Conservation (phyloP, 1,284 basidiomycete species). For the Irpex sp. region DNA sequence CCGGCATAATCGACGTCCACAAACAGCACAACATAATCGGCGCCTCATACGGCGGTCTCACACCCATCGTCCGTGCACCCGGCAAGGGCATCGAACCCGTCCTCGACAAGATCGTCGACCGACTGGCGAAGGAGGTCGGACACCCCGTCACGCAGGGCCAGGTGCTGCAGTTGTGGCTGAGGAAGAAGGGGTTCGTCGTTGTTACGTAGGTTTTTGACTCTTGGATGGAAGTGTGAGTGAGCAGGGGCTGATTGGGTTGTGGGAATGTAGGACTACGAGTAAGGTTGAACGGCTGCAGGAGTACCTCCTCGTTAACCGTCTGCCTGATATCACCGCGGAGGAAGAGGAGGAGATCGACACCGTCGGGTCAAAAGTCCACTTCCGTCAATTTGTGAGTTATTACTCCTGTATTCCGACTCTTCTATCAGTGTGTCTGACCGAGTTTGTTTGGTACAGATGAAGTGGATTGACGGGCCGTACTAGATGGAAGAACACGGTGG, state of each 20-base stretch:
- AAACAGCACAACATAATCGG: conserved; percentile 62
- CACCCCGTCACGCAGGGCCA: conserved; percentile 29
- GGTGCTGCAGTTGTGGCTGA: conserved; percentile 35
- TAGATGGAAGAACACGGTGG: too few species aligned
- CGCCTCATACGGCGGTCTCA: conserved; percentile 65
- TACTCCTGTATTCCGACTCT: too few species aligned
- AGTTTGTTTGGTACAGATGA: neutral
- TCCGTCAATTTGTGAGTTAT: conserved; percentile 48
- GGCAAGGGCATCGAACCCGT: conserved; percentile 52
- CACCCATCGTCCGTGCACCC: conserved; percentile 54
- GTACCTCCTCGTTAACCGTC: conserved; percentile 51
- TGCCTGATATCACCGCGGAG: conserved; percentile 55
- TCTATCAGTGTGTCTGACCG: neutral
- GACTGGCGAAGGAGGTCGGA: conserved; percentile 23
- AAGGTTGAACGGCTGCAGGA: conserved; percentile 68
- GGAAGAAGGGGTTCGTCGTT: conserved; percentile 26
- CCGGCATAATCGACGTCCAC: conserved; percentile 52
- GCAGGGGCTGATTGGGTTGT: neutral
- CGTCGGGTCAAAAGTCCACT: conserved; percentile 59
- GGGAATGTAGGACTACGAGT: conserved; percentile 54
- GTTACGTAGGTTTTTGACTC: conserved; percentile 57
- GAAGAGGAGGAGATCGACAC: conserved; percentile 64
- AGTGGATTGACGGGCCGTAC: neutral
- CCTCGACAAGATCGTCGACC: conserved; percentile 27
- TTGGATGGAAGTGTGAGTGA: too few species aligned